Conservation (phyloP, 2,329 filamentous ascomycete genomes). For the Trichophyton equinum region DNA sequence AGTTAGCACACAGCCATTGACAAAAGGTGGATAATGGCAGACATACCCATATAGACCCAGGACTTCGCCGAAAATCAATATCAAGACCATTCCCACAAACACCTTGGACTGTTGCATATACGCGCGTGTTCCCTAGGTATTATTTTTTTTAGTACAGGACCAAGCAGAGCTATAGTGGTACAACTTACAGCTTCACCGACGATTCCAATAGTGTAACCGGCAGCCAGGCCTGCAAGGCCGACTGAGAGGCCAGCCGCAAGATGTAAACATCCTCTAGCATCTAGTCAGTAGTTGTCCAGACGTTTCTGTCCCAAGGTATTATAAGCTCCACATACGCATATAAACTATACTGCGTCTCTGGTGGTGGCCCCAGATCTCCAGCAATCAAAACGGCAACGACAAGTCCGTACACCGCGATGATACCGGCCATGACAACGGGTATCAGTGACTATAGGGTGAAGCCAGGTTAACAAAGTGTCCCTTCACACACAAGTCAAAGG, state of each 20-base stretch:
- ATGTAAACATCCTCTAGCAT: conserved; percentile 72
- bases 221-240: conserved; percentile 81
- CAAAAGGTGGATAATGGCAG: conserved; percentile 44
- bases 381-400: conserved; percentile 95
- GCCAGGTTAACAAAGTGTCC: conserved; percentile 13
- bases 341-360: conserved; percentile 59
- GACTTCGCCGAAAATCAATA: conserved; percentile 96
- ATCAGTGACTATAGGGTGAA: conserved; percentile 33
- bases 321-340: conserved; percentile 54
- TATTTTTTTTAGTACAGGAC: conserved; percentile 14
- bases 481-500: not conserved
- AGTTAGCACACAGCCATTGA: conserved; percentile 8
- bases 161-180: not conserved
- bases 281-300: conserved; percentile 13
- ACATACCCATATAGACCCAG: conserved; percentile 87
- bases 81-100: conserved; percentile 97
- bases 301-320: not conserved
- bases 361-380: conserved; percentile 67
- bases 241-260: conserved; percentile 82
- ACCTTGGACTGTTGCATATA: conserved; percentile 95
- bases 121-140: conserved; percentile 58
- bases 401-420: conserved; percentile 94
- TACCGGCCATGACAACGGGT: conserved; percentile 81
- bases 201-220: conserved; percentile 90
- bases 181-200: conserved; percentile 71